These are phyloP conservation scores for Kandelia obovata DNA, from an alignment of 345 rosid species.

Conservation along the genomic window DNA sequence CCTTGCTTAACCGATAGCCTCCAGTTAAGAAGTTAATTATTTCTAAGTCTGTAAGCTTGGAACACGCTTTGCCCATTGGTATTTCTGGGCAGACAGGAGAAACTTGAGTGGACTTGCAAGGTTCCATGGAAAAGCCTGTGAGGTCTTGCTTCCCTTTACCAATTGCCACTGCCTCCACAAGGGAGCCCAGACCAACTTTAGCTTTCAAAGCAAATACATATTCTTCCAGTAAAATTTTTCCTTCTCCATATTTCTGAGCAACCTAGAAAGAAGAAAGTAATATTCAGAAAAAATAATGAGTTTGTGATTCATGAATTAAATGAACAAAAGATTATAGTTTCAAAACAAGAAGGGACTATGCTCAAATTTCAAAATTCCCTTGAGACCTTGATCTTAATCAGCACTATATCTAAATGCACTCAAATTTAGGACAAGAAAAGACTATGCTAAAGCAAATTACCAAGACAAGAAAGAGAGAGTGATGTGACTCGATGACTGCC, in stretches of 20 bases:
- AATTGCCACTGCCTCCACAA: slow-evolving; percentile 48
- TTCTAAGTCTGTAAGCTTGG: slow-evolving; percentile 49
- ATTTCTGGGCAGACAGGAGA: slow-evolving; percentile 42
- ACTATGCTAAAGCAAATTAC: no score
- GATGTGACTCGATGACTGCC: no score
- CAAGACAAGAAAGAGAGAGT: no score
- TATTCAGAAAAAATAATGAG: not conserved
- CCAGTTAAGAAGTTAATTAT: slow-evolving; percentile 65
- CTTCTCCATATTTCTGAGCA: slow-evolving; percentile 43
- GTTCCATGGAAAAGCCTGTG: slow-evolving; percentile 50
- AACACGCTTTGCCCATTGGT: slow-evolving; percentile 59
- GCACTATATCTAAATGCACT: no score
- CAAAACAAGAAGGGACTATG: not conserved
- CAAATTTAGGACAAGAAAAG: no score
- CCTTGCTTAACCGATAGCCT: slow-evolving; percentile 70
- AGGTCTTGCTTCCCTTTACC: slow-evolving; percentile 66
- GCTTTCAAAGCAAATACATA: slow-evolving; percentile 60
- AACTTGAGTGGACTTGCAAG: slow-evolving; percentile 44
- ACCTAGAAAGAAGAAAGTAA: slow-evolving; percentile 23
- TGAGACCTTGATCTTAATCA: no score
- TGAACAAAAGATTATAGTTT: not conserved
- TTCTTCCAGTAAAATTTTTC: slow-evolving; percentile 48
- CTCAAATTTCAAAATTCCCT: no score
- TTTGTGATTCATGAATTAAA: not conserved
- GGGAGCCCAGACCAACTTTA: slow-evolving; percentile 35